Evolutionary conservation across 2,329 filamentous ascomycete genomes (phyloP).

Genomic region (Seiridium cupressi): DNA sequence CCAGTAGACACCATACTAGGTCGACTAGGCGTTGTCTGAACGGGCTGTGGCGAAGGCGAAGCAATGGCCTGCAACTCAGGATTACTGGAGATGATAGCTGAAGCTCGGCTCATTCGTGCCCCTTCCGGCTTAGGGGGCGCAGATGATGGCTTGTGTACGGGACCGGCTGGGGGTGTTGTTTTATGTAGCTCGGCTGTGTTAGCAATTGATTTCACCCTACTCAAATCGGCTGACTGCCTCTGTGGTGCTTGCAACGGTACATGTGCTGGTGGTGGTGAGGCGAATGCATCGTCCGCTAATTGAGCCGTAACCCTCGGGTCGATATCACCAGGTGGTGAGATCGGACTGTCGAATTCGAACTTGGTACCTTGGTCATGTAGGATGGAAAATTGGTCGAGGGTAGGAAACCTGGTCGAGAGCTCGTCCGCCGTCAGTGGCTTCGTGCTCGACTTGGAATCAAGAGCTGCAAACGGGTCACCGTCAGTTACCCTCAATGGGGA

Average conservation of each 20-base stretch:
- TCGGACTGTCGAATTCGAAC: constrained; percentile 75
- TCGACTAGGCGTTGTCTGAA: constrained; percentile 27
- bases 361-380: constrained; percentile 80
- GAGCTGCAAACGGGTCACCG: constrained; percentile 84
- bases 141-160: constrained; percentile 33
- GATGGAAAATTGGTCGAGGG: constrained; percentile 88
- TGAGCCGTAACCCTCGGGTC: constrained; percentile 70
- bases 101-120: constrained; percentile 56
- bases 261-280: constrained; percentile 34
- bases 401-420: constrained; percentile 81
- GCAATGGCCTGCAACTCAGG: constrained; percentile 60
- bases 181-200: constrained; percentile 18
- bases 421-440: constrained; percentile 65
- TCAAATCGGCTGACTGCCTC: constrained; percentile 29
- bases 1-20: constrained; percentile 58
- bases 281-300: constrained; percentile 83
- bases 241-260: constrained; percentile 24
- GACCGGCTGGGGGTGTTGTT: constrained; percentile 28
- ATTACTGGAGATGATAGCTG: constrained; percentile 61
- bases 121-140: constrained; percentile 35
- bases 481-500: constrained; percentile 69
- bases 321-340: constrained; percentile 51
- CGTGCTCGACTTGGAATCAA: constrained; percentile 66
- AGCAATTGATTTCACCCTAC: constrained; percentile 25
- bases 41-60: constrained; percentile 35